Evolutionary conservation across 2,329 filamentous ascomycete genomes (phyloP).

Genomic region (Aspergillus sp.): DNA sequence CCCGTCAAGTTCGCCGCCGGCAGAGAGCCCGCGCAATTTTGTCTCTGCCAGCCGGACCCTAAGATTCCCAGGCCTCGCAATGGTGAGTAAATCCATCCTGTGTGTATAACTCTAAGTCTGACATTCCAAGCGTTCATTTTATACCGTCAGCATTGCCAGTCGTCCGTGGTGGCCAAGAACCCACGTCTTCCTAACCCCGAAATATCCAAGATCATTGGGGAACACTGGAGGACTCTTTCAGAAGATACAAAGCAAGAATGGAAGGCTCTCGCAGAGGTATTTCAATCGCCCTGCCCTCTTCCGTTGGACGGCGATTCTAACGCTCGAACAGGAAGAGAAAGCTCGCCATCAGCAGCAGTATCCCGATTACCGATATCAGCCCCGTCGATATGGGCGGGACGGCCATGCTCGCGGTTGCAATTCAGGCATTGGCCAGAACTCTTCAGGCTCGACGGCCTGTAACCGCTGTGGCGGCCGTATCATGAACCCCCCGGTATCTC

Average conservation of each 20-base stretch:
- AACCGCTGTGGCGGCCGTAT: conserved; percentile 39
- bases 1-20: conserved; percentile 24
- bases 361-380: conserved; percentile 90
- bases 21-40: conserved; percentile 46
- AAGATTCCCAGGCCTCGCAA: conserved; percentile 64
- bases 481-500: conserved; percentile 37
- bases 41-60: conserved; percentile 60
- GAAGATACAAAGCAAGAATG: conserved; percentile 70
- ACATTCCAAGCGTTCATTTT: conserved; percentile 89
- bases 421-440: conserved; percentile 28
- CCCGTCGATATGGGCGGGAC: conserved; percentile 57
- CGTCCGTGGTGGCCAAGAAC: conserved; percentile 66
- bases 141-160: conserved; percentile 88
- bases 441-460: conserved; percentile 29
- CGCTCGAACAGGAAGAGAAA: conserved; percentile 63
- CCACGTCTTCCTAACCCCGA: conserved; percentile 91
- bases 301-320: not conserved
- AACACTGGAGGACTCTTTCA: conserved; percentile 75
- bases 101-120: conserved; percentile 31
- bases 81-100: conserved; percentile 48
- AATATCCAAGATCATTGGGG: conserved; percentile 93
- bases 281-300: conserved; percentile 7
- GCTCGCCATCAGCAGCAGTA: conserved; percentile 78
- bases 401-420: conserved; percentile 29
- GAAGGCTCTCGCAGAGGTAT: conserved; percentile 77